These are phyloP conservation scores for Dioszegia hungarica DNA, from an alignment of 768 basidiomycete species.

Conservation along the genomic window DNA sequence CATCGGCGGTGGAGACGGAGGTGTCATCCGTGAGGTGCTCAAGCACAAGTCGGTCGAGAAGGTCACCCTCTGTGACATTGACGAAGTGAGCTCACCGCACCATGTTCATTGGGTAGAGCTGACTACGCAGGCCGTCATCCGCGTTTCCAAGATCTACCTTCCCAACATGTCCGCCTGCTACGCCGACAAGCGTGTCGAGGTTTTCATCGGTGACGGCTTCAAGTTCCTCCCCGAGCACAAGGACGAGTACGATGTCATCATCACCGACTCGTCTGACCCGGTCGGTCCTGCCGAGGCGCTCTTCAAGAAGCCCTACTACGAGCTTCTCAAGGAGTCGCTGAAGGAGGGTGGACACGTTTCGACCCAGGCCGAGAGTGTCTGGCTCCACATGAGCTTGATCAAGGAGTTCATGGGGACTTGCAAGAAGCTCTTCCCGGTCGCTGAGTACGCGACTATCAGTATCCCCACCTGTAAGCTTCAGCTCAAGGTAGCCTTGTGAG, in stretches of 20 bases:
- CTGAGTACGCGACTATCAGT: slow-evolving; percentile 90
- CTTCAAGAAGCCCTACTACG: slow-evolving; percentile 96
- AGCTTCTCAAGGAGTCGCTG: slow-evolving; percentile 84
- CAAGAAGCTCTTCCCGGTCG: slow-evolving; percentile 66
- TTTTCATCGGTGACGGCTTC: slow-evolving; percentile 92
- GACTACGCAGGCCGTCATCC: slow-evolving; percentile 71
- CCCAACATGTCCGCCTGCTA: slow-evolving; percentile 89
- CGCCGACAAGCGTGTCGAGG: slow-evolving; percentile 67
- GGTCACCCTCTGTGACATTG: slow-evolving; percentile 95
- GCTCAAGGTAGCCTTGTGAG: neutral
- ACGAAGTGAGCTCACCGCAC: slow-evolving; percentile 62
- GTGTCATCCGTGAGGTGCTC: slow-evolving; percentile 93
- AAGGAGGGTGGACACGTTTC: slow-evolving; percentile 85
- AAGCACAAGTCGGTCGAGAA: slow-evolving; percentile 86
- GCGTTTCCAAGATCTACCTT: slow-evolving; percentile 87
- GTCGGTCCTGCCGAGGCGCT: slow-evolving; percentile 90
- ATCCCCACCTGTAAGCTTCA: slow-evolving; percentile 70
- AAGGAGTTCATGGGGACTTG: slow-evolving; percentile 66
- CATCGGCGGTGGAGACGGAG: slow-evolving; percentile 96
- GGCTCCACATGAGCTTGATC: slow-evolving; percentile 89
- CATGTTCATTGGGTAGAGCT: too few relatives aligned
- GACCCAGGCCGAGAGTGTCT: slow-evolving; percentile 91
- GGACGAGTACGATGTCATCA: slow-evolving; percentile 88
- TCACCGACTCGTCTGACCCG: slow-evolving; percentile 97
- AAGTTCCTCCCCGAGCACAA: slow-evolving; percentile 87